Evolutionary conservation across 192 early-diverging fungal genomes (phyloP), one percentile per base, ranked within the genome.

Genomic region (Coemansia sp.): DNA sequence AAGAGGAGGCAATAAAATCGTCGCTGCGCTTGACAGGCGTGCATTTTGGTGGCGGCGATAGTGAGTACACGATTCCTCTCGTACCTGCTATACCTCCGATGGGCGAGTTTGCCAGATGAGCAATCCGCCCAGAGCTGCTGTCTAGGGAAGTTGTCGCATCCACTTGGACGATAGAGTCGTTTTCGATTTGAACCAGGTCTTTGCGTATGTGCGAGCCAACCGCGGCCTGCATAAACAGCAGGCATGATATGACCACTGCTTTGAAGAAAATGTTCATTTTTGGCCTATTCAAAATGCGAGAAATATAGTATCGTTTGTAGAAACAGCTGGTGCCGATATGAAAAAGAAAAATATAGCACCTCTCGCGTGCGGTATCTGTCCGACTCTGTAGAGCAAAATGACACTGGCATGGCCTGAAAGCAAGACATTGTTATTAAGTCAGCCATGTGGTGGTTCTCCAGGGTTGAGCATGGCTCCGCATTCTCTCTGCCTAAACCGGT

Each of bases 131-230:
- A 3, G 63, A 37, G 56, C 54, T 74, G 65, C 72, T 70, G 47
- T 74, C 72, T 0, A 80, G 45, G 29, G 57, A 62, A 2, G 77
- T 63, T 28, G 77, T 74, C 11, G 71, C 77, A 11, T 69, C 60
- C 6, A 80, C 67, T 25, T 67, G 60, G 8, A 70, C 54, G 14
- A 80, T 64, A 11, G 65, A 44, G 28, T 80, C 77, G 38, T 74
- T 65, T 50, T 80, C 65, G 22, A 80, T 64, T 22, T 74, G 71
- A 45, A 80, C 77, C 17, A 80, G 58, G 37, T 80, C 72, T 25
- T 74, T 80, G 64, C 77, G 77, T 44, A 80, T 73, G 48, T 67
- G 72, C 13, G 68, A 59, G 27, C 61, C 64, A 13, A 55, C 14
- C 7, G 36, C 56, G 28, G 56, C 29, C 19, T 67, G 67, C 28